Conservation (phyloP, 495 filamentous ascomycete genomes). For the Cercophora newfieldiana region DNA sequence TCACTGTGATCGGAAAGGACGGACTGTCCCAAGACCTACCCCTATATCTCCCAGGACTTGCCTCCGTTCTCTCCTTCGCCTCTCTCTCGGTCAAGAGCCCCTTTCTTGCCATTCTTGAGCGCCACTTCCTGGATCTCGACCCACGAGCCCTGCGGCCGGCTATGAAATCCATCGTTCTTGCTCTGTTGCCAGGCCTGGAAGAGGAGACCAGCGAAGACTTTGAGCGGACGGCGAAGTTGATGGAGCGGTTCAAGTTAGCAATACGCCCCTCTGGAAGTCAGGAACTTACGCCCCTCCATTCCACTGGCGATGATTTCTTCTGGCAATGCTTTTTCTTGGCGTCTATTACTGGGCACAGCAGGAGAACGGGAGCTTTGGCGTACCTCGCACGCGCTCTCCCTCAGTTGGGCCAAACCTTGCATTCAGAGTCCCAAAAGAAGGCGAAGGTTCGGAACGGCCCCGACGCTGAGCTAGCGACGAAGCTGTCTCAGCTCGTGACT, state of each 20-base stretch:
- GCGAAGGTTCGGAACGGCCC: conserved; percentile 20
- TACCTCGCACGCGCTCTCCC: conserved; percentile 81
- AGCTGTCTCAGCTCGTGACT: conserved; percentile 71
- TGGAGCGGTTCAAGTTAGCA: conserved; percentile 74
- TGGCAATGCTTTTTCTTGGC: conserved; percentile 98
- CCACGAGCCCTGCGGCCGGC: conserved; percentile 73
- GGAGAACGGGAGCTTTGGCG: conserved; percentile 82
- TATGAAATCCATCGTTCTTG: conserved; percentile 82
- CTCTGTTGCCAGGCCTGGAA: conserved; percentile 86
- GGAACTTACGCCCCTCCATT: conserved; percentile 52
- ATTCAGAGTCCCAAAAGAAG: conserved; percentile 25
- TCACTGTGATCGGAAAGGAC: conserved; percentile 72
- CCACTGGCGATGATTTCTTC: conserved; percentile 78
- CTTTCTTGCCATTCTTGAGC: conserved; percentile 82
- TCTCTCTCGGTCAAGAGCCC: conserved; percentile 83
- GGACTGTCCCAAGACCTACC: conserved; percentile 77
- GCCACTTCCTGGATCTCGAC: conserved; percentile 71
- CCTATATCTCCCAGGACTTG: conserved; percentile 85
- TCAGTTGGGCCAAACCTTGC: conserved; percentile 54
- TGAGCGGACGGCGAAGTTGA: conserved; percentile 74
- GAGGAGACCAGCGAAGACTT: conserved; percentile 98
- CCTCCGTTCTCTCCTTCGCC: conserved; percentile 86
- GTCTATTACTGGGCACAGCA: conserved; percentile 79
- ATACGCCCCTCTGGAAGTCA: conserved; percentile 53
- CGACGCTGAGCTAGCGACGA: conserved; percentile 37